Percentiles rank a stretch among this genome's conserved stretches.
Evolutionary conservation across 1,284 basidiomycete genomes (phyloP).

Genomic region (Cutaneotrichosporon curvatum): DNA sequence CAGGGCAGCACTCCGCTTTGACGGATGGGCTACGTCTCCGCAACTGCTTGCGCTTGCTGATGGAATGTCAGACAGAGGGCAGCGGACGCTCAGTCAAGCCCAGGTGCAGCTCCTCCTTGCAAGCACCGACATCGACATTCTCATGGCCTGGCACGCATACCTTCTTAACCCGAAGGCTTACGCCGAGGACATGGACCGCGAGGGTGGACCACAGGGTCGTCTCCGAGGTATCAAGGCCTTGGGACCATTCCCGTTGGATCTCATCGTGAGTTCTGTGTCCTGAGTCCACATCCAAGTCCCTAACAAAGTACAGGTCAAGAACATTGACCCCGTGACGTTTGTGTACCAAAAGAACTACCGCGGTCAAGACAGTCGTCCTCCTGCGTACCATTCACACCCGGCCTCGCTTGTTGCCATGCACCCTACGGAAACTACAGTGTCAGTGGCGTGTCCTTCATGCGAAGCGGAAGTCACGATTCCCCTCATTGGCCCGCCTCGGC

Average conservation of each 20-base stretch:
- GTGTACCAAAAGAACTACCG: conserved; percentile 7
- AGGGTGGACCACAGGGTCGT: background rate
- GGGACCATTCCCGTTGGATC: conserved; percentile 15
- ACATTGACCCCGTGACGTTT: conserved; percentile 11
- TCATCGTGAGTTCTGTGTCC: conserved; percentile 13
- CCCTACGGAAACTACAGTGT: conserved; percentile 1
- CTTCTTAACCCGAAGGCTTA: conserved; percentile 32
- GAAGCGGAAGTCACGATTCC: background rate
- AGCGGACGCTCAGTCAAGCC: background rate
- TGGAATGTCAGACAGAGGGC: background rate
- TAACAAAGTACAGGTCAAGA: background rate
- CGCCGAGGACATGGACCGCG: conserved; percentile 16
- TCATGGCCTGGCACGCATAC: conserved; percentile 38
- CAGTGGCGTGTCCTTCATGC: conserved; percentile 16
- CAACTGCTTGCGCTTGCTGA: background rate
- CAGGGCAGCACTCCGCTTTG: conserved; percentile 11
- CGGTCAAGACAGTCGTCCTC: background rate
- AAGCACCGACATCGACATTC: conserved; percentile 17
- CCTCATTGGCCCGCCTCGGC: conserved; percentile 5
- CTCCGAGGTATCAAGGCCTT: conserved; percentile 7
- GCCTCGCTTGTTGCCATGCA: conserved; percentile 8
- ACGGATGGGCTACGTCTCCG: conserved; percentile 6
- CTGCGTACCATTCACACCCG: conserved; percentile 4
- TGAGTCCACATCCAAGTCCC: too few species aligned
- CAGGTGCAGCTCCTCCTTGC: conserved; percentile 2